These are phyloP conservation scores for Areca catechu DNA, from an alignment of 176 grass and related monocot species.

Conservation along the genomic window DNA sequence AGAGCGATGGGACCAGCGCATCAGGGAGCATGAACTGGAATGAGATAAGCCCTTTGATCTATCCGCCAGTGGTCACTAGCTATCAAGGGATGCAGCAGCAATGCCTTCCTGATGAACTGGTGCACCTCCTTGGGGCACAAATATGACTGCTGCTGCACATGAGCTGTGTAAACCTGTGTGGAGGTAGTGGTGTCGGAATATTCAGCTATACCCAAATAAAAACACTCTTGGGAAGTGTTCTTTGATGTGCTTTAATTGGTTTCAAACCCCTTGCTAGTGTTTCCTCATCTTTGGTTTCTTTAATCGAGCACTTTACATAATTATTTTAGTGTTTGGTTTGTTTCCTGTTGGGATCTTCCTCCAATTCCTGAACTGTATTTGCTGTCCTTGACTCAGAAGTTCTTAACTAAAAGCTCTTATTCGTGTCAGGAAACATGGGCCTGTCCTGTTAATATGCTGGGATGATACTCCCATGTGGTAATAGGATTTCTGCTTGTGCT, in stretches of 20 bases:
- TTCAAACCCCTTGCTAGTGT: no score
- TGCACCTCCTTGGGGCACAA: slow-evolving; percentile 17
- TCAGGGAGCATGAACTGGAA: slow-evolving; percentile 22
- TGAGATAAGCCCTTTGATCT: slow-evolving; percentile 24
- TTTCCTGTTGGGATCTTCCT: slow-evolving; percentile 7
- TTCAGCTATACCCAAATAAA: slow-evolving; percentile 10
- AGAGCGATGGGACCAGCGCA: no score
- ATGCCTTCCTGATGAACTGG: slow-evolving; percentile 9
- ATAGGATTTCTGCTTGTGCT: no score
- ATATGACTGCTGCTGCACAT: background rate
- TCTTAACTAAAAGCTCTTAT: background rate
- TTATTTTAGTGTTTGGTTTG: no score
- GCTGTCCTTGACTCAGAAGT: background rate
- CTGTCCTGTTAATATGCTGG: background rate
- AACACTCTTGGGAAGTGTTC: background rate
- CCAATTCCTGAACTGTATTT: slow-evolving; percentile 1
- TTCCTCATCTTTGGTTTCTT: no score
- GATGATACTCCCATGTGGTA: background rate
- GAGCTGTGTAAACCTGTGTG: slow-evolving; percentile 13
- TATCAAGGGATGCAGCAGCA: slow-evolving; percentile 19
- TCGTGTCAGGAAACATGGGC: background rate
- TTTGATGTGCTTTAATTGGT: no score
- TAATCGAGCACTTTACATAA: no score
- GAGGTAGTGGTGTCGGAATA: slow-evolving; percentile 8
- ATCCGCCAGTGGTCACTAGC: slow-evolving; percentile 17